Base-by-base conservation (phyloP, 331 rosid genomes). In the Saraca asoca region DNA sequence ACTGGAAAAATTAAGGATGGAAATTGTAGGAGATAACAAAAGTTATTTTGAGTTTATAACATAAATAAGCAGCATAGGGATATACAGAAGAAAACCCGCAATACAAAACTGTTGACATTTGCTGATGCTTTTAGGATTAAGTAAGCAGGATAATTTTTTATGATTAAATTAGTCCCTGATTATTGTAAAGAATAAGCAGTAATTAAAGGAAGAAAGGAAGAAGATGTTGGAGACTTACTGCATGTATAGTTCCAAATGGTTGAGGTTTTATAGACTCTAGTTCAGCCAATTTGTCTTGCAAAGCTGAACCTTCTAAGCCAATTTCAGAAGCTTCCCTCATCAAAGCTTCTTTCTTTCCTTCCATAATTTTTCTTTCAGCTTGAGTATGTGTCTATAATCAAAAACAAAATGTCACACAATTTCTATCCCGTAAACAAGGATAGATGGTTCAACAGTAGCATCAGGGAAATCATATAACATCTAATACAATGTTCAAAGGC, bases 241-340 rank as follows among this genome's bases (percentile, higher is more conserved):
- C 95, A 54, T 78, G 85, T 69, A 83, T 12, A 66, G 95, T 81
- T 75, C 92, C 95, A 74, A 65, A 85, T 0, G 92, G 90, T 53
- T 20, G 79, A 48, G 92, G 83, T 74, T 78, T 83, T 37, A 29
- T 58, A 34, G 86, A 79, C 66, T 82, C 86, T 66, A 88, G 79
- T 66, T 74, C 77, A 33, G 73, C 83, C 72, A 81, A 74, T 69
- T 82, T 80, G 52, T 80, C 78, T 73, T 71, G 79, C 66, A 88
- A 71, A 52, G 66, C 43, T 18, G 85, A 65, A 50, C 53, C 70
- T 41, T 57, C 62, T 70, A 77, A 63, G 67, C 52, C 64, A 62
- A 75, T 78, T 74, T 80, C 88, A 29, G 88, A 76, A 65, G 79
- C 79, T 71, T 71, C 83, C 74, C 29, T 81, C 75, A 77, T 42